Evolutionary conservation across 1,139 yeast species (phyloP).

Genomic region (Insectozyma bohioensis): DNA sequence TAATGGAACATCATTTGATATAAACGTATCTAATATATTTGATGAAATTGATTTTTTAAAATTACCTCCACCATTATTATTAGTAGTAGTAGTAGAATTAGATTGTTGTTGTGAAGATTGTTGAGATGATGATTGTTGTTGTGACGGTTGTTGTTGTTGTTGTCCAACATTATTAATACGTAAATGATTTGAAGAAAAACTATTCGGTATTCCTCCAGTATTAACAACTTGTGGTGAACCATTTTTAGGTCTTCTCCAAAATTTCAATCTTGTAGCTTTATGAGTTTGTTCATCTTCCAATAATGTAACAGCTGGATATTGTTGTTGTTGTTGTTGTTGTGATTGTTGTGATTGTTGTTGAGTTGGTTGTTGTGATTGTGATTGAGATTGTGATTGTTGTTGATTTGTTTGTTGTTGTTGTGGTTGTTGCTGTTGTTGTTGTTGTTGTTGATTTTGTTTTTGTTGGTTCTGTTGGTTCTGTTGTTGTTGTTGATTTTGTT

Average conservation of each 20-base stretch:
- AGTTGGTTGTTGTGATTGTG: background rate
- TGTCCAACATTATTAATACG: too few species aligned
- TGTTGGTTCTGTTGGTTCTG: conserved; percentile 6
- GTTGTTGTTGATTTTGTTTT: conserved; percentile 6
- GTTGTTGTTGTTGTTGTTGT: conserved; percentile 7
- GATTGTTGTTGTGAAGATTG: conserved; percentile 13
- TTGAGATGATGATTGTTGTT: conserved; percentile 1
- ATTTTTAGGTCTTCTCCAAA: conserved; percentile 55
- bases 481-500: background rate
- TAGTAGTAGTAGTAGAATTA: conserved; percentile 7
- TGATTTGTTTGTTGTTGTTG: conserved; percentile 4
- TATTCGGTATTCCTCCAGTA: conserved; percentile 7
- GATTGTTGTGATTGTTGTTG: conserved; percentile 5
- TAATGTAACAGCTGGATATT: conserved; percentile 5
- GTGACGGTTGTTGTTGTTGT: conserved; percentile 7
- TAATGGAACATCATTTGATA: conserved; percentile 29
- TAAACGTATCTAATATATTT: conserved; percentile 43
- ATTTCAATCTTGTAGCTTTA: conserved; percentile 47
- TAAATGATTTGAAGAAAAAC: too few species aligned
- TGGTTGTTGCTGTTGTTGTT: background rate
- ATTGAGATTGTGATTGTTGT: conserved; percentile 2
- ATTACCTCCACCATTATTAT: conserved; percentile 7
- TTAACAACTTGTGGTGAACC: conserved; percentile 15
- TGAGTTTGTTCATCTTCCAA: conserved; percentile 38
- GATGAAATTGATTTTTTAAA: conserved; percentile 48